phyloP scores from a whole-genome alignment of 257 asterid genomes.

The Datura wrightii region DNA sequence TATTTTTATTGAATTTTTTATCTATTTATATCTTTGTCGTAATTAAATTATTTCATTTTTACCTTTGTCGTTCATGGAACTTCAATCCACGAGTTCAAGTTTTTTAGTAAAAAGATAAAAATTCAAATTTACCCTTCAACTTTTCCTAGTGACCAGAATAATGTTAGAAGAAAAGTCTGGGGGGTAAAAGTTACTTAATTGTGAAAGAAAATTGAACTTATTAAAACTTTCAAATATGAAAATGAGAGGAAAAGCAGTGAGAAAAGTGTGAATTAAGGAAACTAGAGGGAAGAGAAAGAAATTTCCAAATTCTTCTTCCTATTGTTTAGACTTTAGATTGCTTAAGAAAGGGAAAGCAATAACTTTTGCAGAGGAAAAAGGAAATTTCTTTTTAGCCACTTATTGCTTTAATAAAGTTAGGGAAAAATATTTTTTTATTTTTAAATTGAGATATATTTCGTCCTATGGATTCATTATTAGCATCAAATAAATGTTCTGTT shows the following conservation, averaged over 20 bases:
- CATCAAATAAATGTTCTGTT: background rate
- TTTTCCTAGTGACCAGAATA: background rate
- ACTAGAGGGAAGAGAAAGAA: background rate
- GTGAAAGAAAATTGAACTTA: background rate
- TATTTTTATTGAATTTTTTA: background rate
- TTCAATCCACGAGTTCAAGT: background rate
- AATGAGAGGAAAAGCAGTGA: slow-evolving; percentile 2
- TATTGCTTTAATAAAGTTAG: background rate
- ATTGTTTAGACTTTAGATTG: slow-evolving; percentile 21
- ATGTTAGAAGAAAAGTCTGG: background rate
- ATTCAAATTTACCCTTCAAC: background rate
- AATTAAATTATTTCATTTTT: background rate
- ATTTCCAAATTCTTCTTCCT: background rate
- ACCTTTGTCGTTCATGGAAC: background rate
- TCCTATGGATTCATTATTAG: background rate
- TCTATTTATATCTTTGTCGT: background rate
- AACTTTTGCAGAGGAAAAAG: background rate
- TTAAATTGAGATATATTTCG: background rate
- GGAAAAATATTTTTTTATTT: no score
- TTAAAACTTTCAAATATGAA: background rate
- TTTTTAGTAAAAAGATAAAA: background rate
- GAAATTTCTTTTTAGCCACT: background rate
- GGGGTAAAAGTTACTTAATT: background rate
- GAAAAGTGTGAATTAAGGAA: background rate
- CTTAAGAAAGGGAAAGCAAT: slow-evolving; percentile 20